phyloP scores from a whole-genome alignment of 768 basidiomycete genomes.

The Russula lepida region DNA sequence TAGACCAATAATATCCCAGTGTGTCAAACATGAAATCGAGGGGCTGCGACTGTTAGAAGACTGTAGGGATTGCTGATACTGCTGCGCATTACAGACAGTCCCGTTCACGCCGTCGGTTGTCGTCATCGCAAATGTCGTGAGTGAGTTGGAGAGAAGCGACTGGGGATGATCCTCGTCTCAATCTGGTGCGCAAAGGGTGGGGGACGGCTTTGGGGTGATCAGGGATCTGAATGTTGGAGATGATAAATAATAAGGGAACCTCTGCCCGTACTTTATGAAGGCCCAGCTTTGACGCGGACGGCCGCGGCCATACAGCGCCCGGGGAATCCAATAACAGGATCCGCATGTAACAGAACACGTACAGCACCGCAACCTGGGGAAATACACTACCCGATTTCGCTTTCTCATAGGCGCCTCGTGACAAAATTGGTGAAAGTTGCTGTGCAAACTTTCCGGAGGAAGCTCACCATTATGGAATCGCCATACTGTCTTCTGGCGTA shows the following conservation, averaged over 20 bases:
- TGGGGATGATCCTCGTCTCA: not conserved
- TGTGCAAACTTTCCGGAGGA: too few relatives aligned
- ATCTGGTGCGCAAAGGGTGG: not conserved
- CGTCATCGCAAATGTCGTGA: not conserved
- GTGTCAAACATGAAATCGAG: slow-evolving; percentile 25
- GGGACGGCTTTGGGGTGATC: not conserved
- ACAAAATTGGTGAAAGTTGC: too few relatives aligned
- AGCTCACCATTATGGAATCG: too few relatives aligned
- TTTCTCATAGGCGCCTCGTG: too few relatives aligned
- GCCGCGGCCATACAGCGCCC: not conserved
- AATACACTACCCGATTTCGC: too few relatives aligned
- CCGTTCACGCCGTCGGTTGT: not conserved
- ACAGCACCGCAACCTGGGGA: too few relatives aligned
- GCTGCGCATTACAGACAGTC: slow-evolving; percentile 4
- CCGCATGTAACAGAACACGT: too few relatives aligned
- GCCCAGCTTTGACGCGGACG: not conserved
- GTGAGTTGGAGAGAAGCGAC: not conserved
- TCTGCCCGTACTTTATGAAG: not conserved
- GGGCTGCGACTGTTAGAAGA: not conserved
- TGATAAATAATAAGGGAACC: not conserved
- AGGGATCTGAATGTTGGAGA: not conserved
- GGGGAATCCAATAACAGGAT: too few relatives aligned
- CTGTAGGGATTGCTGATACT: not conserved
- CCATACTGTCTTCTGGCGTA: too few relatives aligned
- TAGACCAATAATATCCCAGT: slow-evolving; percentile 32